phyloP scores from a whole-genome alignment of 2,329 filamentous ascomycete genomes.

The Ceratocystis huliohia region DNA sequence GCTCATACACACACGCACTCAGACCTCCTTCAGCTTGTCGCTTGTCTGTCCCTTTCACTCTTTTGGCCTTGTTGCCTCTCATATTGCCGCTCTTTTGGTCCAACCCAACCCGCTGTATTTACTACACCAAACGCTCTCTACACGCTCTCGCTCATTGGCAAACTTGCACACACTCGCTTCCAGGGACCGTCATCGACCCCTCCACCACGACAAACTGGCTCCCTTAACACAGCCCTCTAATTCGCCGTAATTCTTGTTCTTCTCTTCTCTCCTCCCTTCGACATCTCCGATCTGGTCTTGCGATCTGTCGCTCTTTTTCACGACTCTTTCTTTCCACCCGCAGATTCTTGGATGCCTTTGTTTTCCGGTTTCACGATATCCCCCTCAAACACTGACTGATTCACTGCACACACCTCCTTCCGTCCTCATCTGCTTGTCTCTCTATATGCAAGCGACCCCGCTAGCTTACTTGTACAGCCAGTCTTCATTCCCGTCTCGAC shows the following conservation, averaged over 20 bases:
- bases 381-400: not conserved
- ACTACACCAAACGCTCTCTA: constrained; percentile 3
- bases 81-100: constrained; percentile 4
- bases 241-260: not conserved
- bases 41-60: not conserved
- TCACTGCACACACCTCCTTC: not conserved
- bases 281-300: constrained; percentile 19
- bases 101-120: not conserved
- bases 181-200: not conserved
- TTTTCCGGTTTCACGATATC: constrained; percentile 9
- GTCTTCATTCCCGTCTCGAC: not conserved
- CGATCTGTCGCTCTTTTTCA: constrained; percentile 21
- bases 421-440: not conserved
- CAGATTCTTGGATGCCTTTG: not conserved
- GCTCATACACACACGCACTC: constrained; percentile 19
- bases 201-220: not conserved
- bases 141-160: not conserved
- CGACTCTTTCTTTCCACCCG: constrained; percentile 19
- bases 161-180: not conserved
- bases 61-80: not conserved
- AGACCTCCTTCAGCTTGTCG: constrained; percentile 15
- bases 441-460: not conserved
- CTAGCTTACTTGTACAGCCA: not conserved
- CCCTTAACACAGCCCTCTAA: constrained; percentile 18
- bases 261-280: constrained; percentile 4